These are phyloP conservation scores for Schizopora paradoxa DNA, from an alignment of 1,284 basidiomycete genomes.

Conservation along the genomic window DNA sequence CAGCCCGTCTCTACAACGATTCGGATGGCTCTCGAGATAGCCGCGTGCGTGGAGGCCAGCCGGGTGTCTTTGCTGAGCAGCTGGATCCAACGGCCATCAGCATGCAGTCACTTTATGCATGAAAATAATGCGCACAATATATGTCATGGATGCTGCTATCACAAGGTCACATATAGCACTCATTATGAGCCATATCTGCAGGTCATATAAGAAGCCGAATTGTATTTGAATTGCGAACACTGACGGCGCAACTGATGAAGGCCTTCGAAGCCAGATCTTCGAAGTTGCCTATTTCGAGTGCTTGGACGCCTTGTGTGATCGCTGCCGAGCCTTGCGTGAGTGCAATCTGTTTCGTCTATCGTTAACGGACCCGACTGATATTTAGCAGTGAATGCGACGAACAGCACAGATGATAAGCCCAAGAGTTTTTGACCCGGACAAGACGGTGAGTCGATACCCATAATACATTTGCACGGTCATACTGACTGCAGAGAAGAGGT, in stretches of 20 bases:
- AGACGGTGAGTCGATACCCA: neutral
- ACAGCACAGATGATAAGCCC: neutral
- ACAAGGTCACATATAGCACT: slow-evolving; percentile 4
- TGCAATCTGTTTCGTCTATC: neutral
- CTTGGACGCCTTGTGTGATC: slow-evolving; percentile 1
- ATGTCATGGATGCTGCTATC: neutral
- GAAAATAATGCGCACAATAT: neutral
- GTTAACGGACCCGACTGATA: neutral
- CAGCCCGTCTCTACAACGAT: slow-evolving; percentile 2
- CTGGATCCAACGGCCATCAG: neutral
- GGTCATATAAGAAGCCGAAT: neutral
- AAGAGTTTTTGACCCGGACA: neutral
- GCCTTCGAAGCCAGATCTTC: neutral
- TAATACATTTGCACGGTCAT: slow-evolving; percentile 3
- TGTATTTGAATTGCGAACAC: neutral
- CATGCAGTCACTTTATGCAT: neutral
- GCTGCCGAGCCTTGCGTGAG: neutral
- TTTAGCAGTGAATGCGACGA: neutral
- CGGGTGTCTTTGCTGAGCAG: slow-evolving; percentile 1
- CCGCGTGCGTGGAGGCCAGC: slow-evolving; percentile 1
- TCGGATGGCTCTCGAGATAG: neutral
- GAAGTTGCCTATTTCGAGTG: neutral
- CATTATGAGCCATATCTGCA: neutral
- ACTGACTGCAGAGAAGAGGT: neutral
- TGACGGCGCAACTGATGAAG: neutral